phyloP scores from a whole-genome alignment of 2,329 filamentous ascomycete species.

The Monosporascus sp. region DNA sequence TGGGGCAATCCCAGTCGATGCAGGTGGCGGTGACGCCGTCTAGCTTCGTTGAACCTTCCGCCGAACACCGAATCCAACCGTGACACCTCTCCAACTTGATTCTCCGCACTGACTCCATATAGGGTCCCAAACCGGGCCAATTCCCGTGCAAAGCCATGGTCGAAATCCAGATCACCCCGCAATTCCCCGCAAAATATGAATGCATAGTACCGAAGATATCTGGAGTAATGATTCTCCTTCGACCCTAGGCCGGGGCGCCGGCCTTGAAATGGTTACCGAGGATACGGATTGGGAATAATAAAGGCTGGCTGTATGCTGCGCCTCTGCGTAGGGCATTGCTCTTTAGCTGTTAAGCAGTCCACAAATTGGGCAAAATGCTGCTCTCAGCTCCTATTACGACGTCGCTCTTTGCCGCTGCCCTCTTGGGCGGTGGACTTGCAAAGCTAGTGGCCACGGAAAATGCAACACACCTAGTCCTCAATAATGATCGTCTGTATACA shows the following conservation, averaged over 20 bases:
- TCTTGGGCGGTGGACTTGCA: conserved; percentile 5
- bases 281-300: background rate
- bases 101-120: background rate
- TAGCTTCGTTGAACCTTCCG: background rate
- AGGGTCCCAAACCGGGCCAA: background rate
- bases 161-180: background rate
- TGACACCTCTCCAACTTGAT: background rate
- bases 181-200: background rate
- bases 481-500: conserved; percentile 33
- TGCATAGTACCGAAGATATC: background rate
- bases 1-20: background rate
- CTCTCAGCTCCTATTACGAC: background rate
- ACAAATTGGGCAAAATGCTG: background rate
- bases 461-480: conserved; percentile 27
- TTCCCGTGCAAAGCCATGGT: background rate
- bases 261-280: background rate
- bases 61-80: background rate
- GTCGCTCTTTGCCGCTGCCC: background rate
- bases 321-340: background rate
- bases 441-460: conserved; percentile 30
- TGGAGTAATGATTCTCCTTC: background rate
- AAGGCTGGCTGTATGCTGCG: background rate
- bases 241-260: background rate
- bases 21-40: too few relatives aligned
- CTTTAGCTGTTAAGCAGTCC: too few relatives aligned